phyloP scores from a whole-genome alignment of 108 stramenopile genomes.

The Nannochloropsis salina region DNA sequence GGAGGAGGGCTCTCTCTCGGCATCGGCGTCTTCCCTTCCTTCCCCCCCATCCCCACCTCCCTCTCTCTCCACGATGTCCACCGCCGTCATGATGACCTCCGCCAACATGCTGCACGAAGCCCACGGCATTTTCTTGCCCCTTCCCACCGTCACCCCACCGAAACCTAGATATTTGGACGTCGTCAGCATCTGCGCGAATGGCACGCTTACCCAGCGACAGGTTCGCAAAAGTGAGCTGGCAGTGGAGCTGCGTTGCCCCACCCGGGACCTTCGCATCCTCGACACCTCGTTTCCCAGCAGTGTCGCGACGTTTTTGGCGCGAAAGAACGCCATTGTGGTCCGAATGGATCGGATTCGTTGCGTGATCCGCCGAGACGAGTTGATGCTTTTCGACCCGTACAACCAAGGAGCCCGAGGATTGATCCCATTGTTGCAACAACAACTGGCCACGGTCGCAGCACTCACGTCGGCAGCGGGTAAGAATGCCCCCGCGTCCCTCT shows the following conservation, averaged over 20 bases:
- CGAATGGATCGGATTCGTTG: conserved; percentile 30
- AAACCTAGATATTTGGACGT: conserved; percentile 1
- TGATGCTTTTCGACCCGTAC: conserved; percentile 41
- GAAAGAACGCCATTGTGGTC: conserved; percentile 29
- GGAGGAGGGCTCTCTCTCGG: no score
- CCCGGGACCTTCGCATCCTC: conserved; percentile 45
- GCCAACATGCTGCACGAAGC: background rate
- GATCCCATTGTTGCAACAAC: conserved; percentile 29
- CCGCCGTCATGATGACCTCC: background rate
- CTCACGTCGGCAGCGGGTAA: background rate
- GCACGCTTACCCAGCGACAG: conserved; percentile 20
- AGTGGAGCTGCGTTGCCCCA: conserved; percentile 39
- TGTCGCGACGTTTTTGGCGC: conserved; percentile 31
- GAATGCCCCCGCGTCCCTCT: background rate
- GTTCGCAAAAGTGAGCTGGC: conserved; percentile 48
- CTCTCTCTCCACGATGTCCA: background rate
- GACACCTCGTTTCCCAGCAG: conserved; percentile 44
- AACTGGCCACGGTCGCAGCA: background rate
- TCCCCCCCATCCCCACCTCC: background rate
- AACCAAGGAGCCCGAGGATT: conserved; percentile 31
- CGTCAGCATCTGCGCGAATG: conserved; percentile 31
- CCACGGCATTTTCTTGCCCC: background rate
- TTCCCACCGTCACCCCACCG: background rate
- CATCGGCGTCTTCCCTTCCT: background rate
- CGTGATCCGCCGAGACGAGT: conserved; percentile 37